phyloP scores from a whole-genome alignment of 257 asterid genomes.

The Solanum microdontum region DNA sequence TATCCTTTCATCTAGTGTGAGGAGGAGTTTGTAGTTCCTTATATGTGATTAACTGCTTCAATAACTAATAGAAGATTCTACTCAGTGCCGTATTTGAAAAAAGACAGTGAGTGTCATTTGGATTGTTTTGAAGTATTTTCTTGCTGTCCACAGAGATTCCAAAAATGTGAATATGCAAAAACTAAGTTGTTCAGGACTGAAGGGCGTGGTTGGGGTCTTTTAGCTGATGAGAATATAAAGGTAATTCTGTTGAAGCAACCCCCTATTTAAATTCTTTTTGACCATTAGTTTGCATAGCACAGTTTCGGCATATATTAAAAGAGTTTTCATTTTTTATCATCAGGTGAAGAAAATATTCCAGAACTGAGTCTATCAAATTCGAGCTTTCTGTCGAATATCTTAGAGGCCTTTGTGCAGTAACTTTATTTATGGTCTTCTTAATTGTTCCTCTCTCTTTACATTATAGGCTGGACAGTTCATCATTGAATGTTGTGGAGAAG shows the following conservation, averaged over 20 bases:
- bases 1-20: not conserved
- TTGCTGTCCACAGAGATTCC: too few species aligned
- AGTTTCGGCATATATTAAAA: not conserved
- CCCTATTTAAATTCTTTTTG: not conserved
- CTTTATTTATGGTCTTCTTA: not conserved
- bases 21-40: not conserved
- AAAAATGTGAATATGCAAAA: slow-evolving; percentile 12
- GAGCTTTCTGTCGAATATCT: not conserved
- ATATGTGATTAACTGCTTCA: not conserved
- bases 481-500: slow-evolving; percentile 88
- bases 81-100: not conserved
- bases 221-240: slow-evolving; percentile 58
- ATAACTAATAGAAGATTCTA: not conserved
- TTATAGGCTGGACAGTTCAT: slow-evolving; percentile 76
- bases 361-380: not conserved
- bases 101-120: not conserved
- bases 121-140: slow-evolving; percentile 3
- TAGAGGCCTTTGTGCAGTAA: not conserved
- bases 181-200: slow-evolving; percentile 70
- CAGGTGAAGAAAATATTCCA: not conserved
- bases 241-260: slow-evolving; percentile 22
- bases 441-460: slow-evolving; percentile 5
- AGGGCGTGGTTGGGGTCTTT: slow-evolving; percentile 96
- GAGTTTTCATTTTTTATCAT: not conserved
- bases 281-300: not conserved